A percentile compares a stretch with the other conserved stretches of the same genome.
phyloP scores from a whole-genome alignment of 805 yeast species.

The Saccharomycopsis lassenensis region DNA sequence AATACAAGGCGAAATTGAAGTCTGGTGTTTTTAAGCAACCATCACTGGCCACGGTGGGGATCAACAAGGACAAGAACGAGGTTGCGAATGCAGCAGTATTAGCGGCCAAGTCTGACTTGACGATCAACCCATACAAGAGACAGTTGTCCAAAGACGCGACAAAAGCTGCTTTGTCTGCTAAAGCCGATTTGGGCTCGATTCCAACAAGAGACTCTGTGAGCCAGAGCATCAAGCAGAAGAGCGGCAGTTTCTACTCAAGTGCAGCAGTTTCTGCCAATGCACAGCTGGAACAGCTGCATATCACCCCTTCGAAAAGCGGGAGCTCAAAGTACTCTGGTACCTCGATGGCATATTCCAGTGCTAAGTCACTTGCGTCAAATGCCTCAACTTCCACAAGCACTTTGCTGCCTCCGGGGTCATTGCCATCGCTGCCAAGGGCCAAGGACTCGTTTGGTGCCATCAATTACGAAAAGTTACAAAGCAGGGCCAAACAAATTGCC shows the following conservation, averaged over 20 bases:
- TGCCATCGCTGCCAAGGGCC: conserved; percentile 7
- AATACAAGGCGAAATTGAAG: conserved; percentile 61
- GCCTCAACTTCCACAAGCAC: not conserved
- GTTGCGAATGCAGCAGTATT: conserved; percentile 69
- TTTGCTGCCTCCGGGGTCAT: conserved; percentile 3
- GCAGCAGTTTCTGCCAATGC: conserved; percentile 36
- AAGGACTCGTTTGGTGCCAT: not conserved
- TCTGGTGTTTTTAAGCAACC: conserved; percentile 53
- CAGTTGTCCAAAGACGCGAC: conserved; percentile 52
- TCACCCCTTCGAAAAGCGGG: too few relatives aligned
- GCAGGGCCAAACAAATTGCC: conserved; percentile 6
- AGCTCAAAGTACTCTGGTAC: too few relatives aligned
- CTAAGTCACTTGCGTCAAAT: too few relatives aligned
- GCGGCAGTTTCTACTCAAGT: conserved; percentile 22
- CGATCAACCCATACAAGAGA: conserved; percentile 36
- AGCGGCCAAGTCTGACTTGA: conserved; percentile 56
- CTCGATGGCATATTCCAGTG: too few relatives aligned
- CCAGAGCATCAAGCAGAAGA: conserved; percentile 15
- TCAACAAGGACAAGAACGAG: conserved; percentile 42
- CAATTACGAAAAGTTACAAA: conserved; percentile 7
- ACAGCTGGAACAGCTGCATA: too few relatives aligned
- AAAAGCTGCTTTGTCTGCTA: conserved; percentile 46
- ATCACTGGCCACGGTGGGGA: conserved; percentile 44
- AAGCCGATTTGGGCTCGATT: too few relatives aligned
- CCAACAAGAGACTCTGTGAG: too few relatives aligned